These are phyloP conservation scores for Tetradesmus lagerheimii DNA, from an alignment of 139 green algal species.

Conservation along the genomic window DNA sequence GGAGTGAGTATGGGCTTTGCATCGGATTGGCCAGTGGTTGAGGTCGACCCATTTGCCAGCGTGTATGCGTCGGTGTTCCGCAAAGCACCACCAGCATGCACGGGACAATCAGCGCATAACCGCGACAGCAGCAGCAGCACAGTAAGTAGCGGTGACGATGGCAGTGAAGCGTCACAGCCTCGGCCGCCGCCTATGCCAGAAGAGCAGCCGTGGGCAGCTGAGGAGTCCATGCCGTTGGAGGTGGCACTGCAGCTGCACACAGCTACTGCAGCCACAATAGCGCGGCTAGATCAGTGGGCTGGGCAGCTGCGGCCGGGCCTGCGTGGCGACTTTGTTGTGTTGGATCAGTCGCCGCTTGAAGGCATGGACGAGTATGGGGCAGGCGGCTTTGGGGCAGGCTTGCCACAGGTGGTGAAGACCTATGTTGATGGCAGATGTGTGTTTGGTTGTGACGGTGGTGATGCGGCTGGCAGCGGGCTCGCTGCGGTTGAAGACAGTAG, in stretches of 20 bases:
- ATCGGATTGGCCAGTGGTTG: conserved; percentile 81
- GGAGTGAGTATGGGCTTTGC: conserved; percentile 56
- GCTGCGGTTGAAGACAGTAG: neutral
- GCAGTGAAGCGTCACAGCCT: neutral
- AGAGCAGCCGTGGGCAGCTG: conserved; percentile 1
- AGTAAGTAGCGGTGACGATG: neutral
- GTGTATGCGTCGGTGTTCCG: conserved; percentile 55
- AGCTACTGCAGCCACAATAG: conserved; percentile 33
- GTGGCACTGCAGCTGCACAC: conserved; percentile 68
- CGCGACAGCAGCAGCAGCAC: neutral
- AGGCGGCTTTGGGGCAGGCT: neutral
- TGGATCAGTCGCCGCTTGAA: conserved; percentile 49
- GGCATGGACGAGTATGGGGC: neutral
- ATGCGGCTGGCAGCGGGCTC: neutral
- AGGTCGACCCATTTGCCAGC: conserved; percentile 59
- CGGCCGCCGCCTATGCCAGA: neutral
- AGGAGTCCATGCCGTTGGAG: conserved; percentile 49
- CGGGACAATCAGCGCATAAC: neutral
- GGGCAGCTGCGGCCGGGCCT: conserved; percentile 50
- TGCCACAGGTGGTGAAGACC: conserved; percentile 53
- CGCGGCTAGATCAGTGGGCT: conserved; percentile 46
- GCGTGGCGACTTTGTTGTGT: conserved; percentile 74
- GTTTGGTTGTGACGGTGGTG: conserved; percentile 27
- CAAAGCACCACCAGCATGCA: neutral
- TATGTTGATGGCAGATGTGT: conserved; percentile 56